Percentiles rank a stretch among this genome's conserved stretches.
phyloP scores from a whole-genome alignment of 2,329 filamentous ascomycete genomes.

The Venturiaceae sp. region DNA sequence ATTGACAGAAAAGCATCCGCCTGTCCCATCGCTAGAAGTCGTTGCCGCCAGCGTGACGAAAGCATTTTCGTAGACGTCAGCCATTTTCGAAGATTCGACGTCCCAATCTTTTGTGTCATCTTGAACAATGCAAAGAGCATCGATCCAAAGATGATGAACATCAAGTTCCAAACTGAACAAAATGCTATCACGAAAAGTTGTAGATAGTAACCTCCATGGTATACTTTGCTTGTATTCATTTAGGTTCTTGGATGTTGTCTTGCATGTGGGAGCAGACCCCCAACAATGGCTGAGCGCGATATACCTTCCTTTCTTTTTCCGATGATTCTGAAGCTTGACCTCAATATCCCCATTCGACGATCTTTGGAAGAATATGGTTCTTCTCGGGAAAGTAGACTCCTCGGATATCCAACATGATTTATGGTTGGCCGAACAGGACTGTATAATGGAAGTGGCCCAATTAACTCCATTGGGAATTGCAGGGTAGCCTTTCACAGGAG shows the following conservation, averaged over 20 bases:
- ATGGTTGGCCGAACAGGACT: not conserved
- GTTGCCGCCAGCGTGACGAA: not conserved
- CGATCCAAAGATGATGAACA: not conserved
- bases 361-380: not conserved
- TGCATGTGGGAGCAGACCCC: not conserved
- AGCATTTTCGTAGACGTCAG: conserved; percentile 13
- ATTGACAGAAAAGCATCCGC: not conserved
- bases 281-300: not conserved
- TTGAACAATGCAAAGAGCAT: conserved; percentile 16
- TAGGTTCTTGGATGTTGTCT: not conserved
- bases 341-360: not conserved
- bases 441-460: not conserved
- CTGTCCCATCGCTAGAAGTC: not conserved
- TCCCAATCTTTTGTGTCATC: conserved; percentile 16
- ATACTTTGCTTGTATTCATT: not conserved
- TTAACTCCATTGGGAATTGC: not conserved
- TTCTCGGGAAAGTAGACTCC: not conserved
- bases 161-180: not conserved
- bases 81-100: conserved; percentile 17
- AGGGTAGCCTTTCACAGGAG: not conserved
- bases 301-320: not conserved
- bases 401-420: not conserved
- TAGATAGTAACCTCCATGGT: not conserved
- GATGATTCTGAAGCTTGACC: not conserved
- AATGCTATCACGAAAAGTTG: not conserved